phyloP scores from a whole-genome alignment of 2,329 filamentous ascomycete species.

The Arthrobotrys conoides region DNA sequence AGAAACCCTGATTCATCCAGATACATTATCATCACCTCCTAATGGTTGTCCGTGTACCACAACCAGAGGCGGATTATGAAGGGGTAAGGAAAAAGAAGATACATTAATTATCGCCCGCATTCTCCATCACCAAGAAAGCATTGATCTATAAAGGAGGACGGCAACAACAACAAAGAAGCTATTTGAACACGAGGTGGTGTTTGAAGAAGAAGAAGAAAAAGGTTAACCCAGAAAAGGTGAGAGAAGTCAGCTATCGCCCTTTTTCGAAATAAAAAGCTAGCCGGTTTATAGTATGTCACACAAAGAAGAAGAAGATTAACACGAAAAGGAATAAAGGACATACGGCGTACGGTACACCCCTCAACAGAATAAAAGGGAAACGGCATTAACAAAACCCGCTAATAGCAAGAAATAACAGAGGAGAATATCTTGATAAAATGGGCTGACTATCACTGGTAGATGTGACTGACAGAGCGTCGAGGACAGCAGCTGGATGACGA shows the following conservation, averaged over 20 bases:
- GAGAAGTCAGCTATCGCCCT: constrained; percentile 4
- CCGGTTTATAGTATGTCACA: constrained; percentile 40
- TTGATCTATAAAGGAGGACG: constrained; percentile 18
- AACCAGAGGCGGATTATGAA: not conserved
- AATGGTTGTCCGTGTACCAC: not conserved
- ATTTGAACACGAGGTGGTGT: not conserved
- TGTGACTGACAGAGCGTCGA: constrained; percentile 3
- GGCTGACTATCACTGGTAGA: constrained; percentile 17
- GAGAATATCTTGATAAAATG: constrained; percentile 14
- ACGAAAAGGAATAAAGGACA: constrained; percentile 22
- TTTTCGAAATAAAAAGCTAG: constrained; percentile 1
- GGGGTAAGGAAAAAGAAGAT: constrained; percentile 1
- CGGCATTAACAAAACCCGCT: constrained; percentile 41
- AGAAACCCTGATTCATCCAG: not conserved
- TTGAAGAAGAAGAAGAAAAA: not conserved
- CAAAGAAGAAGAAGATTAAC: constrained; percentile 33
- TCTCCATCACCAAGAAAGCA: constrained; percentile 4
- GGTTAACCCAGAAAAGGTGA: not conserved
- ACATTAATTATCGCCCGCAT: constrained; percentile 16
- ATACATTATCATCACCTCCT: constrained; percentile 9
- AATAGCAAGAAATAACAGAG: constrained; percentile 50
- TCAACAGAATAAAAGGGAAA: constrained; percentile 8
- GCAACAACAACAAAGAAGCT: constrained; percentile 44
- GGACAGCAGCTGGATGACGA: not conserved
- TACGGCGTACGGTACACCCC: constrained; percentile 43